Evolutionary conservation across 2,329 filamentous ascomycete genomes (phyloP), one percentile per base, ranked within the genome.

Genomic region (Plenodomus tracheiphilus): DNA sequence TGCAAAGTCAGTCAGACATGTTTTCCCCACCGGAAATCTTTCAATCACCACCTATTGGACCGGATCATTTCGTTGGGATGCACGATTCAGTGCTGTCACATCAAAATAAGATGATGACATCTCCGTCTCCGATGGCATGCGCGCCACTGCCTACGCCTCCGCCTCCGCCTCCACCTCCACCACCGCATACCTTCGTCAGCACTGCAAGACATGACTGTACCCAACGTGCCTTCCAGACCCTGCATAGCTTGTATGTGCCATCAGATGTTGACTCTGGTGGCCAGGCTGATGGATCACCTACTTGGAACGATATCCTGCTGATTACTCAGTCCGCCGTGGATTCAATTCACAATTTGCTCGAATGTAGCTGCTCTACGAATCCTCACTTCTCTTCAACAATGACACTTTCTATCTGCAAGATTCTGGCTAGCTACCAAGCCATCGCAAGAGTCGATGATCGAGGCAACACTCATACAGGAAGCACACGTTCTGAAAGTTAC

Each of bases 361-460:
- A 53, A 18, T 71, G 69, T 55, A 56, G 59, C n/a, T 72, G 69
- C 60, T 66, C 69, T 6, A 52, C 53, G 3, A 71, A 69, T 47
- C 69, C 69, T 2, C 68, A 71, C 51, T 72, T 68, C 55, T 70
- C 67, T n/a, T 65, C 68, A 2, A 71, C 66, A 2, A 66, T 71
- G 34, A 61, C 66, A 11, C 64, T 71, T 44, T 64, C 63, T 6
- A 68, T 70, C 17, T 59, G 59, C 32, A 71, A 71, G 45, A 65
- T 72, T 19, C 62, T 72, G n/a, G 65, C 66, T 1, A 71, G 66
- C 68, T 71, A 69, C 46, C 66, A 71, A 47, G 66, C 65, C 8
- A 62, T 71, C 35, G 67, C 67, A 11, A 62, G 67, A 9, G 52
- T 56, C 6, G 62, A 59, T 39, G 50, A 56, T 16, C 51, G 59